These are phyloP conservation scores for Punica granatum DNA, from an alignment of 345 rosid species.

Conservation along the genomic window DNA sequence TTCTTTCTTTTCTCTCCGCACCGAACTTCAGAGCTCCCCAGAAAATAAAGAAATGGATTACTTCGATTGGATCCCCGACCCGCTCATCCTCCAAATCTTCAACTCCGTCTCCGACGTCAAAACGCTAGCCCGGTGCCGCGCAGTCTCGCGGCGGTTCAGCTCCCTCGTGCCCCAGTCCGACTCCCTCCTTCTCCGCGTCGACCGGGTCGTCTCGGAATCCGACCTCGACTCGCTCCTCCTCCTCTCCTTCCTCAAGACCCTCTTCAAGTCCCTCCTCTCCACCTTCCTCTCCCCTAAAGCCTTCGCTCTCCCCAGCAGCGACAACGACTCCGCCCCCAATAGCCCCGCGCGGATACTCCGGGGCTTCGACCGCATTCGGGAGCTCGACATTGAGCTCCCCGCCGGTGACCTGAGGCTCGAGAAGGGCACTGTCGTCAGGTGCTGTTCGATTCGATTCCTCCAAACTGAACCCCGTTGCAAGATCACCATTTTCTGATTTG, in stretches of 20 bases:
- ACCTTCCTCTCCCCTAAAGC: slow-evolving; percentile 10
- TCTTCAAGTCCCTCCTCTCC: slow-evolving; percentile 19
- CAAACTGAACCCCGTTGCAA: no score
- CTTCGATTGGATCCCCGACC: slow-evolving; percentile 43
- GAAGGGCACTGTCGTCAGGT: slow-evolving; percentile 18
- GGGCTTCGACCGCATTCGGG: slow-evolving; percentile 27
- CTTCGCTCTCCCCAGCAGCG: background rate
- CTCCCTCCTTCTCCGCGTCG: slow-evolving; percentile 35
- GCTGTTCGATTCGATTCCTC: background rate
- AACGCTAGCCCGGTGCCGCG: slow-evolving; percentile 34
- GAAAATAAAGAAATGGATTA: slow-evolving; percentile 20
- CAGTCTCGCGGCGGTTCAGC: slow-evolving; percentile 45
- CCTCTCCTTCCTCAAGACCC: slow-evolving; percentile 19
- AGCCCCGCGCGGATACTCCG: slow-evolving; percentile 27
- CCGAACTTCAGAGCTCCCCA: background rate
- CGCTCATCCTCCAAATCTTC: slow-evolving; percentile 36
- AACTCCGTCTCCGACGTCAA: slow-evolving; percentile 39
- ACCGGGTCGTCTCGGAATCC: slow-evolving; percentile 32
- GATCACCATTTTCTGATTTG: background rate
- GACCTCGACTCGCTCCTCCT: slow-evolving; percentile 18
- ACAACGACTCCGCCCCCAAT: background rate
- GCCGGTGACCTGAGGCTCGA: slow-evolving; percentile 27
- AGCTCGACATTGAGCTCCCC: slow-evolving; percentile 38
- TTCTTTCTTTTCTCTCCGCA: background rate
- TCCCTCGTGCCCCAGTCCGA: slow-evolving; percentile 37